These are phyloP conservation scores for Cladophialophora exuberans DNA, from an alignment of 2,329 filamentous ascomycete species.

Conservation along the genomic window DNA sequence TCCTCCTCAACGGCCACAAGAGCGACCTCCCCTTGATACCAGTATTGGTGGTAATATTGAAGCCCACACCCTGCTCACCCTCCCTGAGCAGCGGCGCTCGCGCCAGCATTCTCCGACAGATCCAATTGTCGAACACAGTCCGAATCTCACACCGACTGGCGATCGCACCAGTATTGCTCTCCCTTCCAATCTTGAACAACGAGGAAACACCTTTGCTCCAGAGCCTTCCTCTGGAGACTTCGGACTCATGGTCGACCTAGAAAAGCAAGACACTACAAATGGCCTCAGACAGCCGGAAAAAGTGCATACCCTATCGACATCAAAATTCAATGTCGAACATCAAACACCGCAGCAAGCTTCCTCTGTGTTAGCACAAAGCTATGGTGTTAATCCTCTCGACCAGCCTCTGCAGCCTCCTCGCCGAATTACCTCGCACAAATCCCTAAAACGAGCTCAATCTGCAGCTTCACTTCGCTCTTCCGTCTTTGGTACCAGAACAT, in stretches of 20 bases:
- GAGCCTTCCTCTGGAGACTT: constrained; percentile 10
- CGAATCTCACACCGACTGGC: constrained; percentile 35
- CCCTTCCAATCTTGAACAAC: constrained; percentile 46
- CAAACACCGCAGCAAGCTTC: constrained; percentile 10
- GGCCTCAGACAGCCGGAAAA: constrained; percentile 24
- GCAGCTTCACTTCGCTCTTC: constrained; percentile 46
- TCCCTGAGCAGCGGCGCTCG: constrained; percentile 61
- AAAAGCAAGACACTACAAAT: constrained; percentile 22
- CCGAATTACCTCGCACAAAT: constrained; percentile 30
- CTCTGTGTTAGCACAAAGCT: constrained; percentile 30
- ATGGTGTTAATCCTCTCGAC: constrained; percentile 32
- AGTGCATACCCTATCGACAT: constrained; percentile 20
- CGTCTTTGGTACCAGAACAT: constrained; percentile 35
- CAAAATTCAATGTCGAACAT: constrained; percentile 26
- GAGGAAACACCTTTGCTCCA: constrained; percentile 39
- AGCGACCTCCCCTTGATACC: constrained; percentile 21
- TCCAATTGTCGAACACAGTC: constrained; percentile 52
- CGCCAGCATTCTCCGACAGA: constrained; percentile 53
- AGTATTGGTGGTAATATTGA: constrained; percentile 51
- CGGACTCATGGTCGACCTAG: constrained; percentile 26
- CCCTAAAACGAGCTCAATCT: constrained; percentile 43
- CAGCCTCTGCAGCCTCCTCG: constrained; percentile 34
- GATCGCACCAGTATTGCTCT: constrained; percentile 57
- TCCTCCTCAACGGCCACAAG: constrained; percentile 33
- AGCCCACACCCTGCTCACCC: constrained; percentile 54